Evolutionary conservation across 768 basidiomycete species (phyloP).

Genomic region (Chalciporus chontae): DNA sequence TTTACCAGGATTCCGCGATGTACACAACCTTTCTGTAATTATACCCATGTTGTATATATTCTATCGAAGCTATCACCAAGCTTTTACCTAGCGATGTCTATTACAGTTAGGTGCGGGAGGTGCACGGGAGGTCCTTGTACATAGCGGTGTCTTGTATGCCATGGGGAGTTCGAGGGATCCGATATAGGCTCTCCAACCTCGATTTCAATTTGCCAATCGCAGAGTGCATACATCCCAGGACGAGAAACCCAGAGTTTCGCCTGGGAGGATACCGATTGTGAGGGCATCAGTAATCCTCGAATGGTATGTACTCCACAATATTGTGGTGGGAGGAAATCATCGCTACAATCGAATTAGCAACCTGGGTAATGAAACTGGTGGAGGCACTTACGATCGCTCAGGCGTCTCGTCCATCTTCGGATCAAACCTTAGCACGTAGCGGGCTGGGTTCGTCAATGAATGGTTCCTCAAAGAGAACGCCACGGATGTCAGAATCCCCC

Average conservation of each 20-base stretch:
- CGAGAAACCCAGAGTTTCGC: constrained; percentile 57
- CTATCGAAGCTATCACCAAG: neutral
- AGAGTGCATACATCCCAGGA: constrained; percentile 63
- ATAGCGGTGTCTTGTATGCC: constrained; percentile 40
- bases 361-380: neutral
- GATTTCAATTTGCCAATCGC: constrained; percentile 67
- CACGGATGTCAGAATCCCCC: constrained; percentile 48
- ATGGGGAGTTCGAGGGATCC: constrained; percentile 14
- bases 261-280: constrained; percentile 39
- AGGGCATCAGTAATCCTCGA: constrained; percentile 54
- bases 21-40: constrained; percentile 1
- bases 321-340: constrained; percentile 44
- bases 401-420: constrained; percentile 19
- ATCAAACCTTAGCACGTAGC: constrained; percentile 53
- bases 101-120: constrained; percentile 35
- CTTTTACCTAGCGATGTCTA: constrained; percentile 11
- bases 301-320: constrained; percentile 69
- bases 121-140: constrained; percentile 34
- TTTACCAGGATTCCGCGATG: neutral
- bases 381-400: constrained; percentile 21
- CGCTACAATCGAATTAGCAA: constrained; percentile 29
- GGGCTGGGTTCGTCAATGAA: constrained; percentile 59
- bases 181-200: constrained; percentile 46
- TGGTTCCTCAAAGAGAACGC: constrained; percentile 64
- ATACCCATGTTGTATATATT: constrained; percentile 14